Evolutionary conservation across 352 stramenopile genomes (phyloP), one percentile per base, ranked within the genome.

Genomic region (Pilasporangium apinafurcum): DNA sequence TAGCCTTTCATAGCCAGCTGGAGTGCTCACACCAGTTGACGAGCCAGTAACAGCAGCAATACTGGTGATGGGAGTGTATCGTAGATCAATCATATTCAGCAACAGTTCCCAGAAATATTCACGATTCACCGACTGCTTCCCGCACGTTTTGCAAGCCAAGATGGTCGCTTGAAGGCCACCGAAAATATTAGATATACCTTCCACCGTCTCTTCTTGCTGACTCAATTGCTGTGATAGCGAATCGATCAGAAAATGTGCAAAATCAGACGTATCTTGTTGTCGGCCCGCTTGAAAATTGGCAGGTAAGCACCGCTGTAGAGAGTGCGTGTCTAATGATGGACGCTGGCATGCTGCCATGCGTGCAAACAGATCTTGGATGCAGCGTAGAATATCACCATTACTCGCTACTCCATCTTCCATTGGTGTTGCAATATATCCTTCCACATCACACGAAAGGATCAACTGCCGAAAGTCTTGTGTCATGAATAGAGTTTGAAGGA

Each of bases 71-170:
- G 83, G 81, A 5, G 83, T 95, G 51, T 95, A 95, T 2, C 76
- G 67, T 28, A 95, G 62, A 41, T 95, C 83, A 31, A 95, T 89
- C 79, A 95, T 91, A 47, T 95, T 95, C 18, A 95, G 59, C 41
- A 95, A 47, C 25, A 95, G 53, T 40, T 95, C 83, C 83, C 83
- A 95, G 44, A 92, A 95, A 53, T 95, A 95, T 42, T 95, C 83
- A 18, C 63, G 65, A 39, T 89, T 91, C 12, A 91, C 70, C 0
- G 77, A 90, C 22, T 68, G 85, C 31, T 91, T 89, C 4, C 76
- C 76, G 34, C 83, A 94, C 1, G 60, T 60, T 44, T 94, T 94
- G 61, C 83, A 94, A 5, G 75, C 72, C 26, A 92, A 29, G 50
- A 94, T 85, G 5, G 80, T 92, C 2, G 83, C 79, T 62, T 91